Evolutionary conservation across 208 protist genomes (phyloP).

Genomic region (Leishmania guyanensis): DNA sequence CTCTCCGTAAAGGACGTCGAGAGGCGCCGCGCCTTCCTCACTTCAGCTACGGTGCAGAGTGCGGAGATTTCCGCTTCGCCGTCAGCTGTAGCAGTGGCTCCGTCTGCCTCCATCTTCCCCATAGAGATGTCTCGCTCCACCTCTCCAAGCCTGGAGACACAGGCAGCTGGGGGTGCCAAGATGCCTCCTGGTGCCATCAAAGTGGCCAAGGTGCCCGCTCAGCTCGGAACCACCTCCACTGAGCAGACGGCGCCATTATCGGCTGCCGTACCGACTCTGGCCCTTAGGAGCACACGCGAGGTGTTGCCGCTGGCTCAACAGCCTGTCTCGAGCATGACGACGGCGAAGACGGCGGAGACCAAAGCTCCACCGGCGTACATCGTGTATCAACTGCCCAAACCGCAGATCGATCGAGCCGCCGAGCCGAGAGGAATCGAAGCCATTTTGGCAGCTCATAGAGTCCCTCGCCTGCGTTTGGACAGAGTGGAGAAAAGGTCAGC

Average conservation of each 20-base stretch:
- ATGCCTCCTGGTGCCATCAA: neutral
- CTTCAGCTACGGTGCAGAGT: neutral
- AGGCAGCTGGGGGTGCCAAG: neutral
- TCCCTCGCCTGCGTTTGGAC: neutral
- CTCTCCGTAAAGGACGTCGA: constrained; percentile 5
- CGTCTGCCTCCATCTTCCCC: neutral
- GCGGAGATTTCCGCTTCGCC: neutral
- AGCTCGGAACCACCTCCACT: neutral
- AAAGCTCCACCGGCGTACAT: neutral
- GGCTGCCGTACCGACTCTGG: neutral
- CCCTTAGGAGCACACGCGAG: neutral
- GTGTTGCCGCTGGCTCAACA: neutral
- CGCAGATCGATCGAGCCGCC: neutral
- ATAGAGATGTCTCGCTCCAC: neutral
- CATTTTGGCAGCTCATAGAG: neutral
- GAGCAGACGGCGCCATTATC: neutral
- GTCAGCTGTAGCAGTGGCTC: neutral
- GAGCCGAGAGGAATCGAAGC: neutral
- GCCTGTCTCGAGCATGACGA: neutral
- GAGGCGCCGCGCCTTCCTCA: neutral
- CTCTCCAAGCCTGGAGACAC: neutral
- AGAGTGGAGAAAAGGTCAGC: neutral
- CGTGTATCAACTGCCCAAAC: constrained; percentile 16
- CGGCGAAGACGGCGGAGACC: neutral
- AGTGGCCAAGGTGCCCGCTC: neutral